Percentiles rank a stretch among this genome's conserved stretches.
Conservation (phyloP, 768 basidiomycete genomes). For the Termitomyces sp. region DNA sequence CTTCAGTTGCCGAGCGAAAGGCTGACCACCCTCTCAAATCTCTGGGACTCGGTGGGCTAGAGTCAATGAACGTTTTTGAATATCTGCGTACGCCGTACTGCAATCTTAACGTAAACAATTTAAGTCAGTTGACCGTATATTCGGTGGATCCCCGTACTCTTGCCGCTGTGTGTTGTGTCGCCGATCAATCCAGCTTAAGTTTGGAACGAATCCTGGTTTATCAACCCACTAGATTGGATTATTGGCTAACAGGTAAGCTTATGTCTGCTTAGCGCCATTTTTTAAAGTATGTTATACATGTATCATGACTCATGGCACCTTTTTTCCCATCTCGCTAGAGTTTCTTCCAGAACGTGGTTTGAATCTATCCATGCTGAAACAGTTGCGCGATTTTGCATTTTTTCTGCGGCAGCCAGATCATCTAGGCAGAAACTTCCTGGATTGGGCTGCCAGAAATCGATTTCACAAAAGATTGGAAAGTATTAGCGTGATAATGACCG, state of each 20-base stretch:
- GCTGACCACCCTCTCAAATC: not conserved
- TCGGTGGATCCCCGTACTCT: not conserved
- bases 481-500: not conserved
- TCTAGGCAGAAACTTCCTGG: not conserved
- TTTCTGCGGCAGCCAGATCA: not conserved
- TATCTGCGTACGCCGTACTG: not conserved
- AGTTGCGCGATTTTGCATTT: not conserved
- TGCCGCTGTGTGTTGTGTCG: not conserved
- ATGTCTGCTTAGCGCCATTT: too few relatives aligned
- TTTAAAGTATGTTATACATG: not conserved
- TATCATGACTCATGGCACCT: not conserved
- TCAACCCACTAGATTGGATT: not conserved
- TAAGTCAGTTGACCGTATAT: not conserved
- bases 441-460: not conserved
- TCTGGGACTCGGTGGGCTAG: conserved; percentile 1
- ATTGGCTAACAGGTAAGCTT: not conserved
- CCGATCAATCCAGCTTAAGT: not conserved
- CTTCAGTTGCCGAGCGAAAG: not conserved
- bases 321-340: not conserved
- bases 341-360: not conserved
- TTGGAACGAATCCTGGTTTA: not conserved
- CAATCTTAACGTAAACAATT: not conserved
- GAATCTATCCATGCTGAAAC: not conserved
- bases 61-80: not conserved
- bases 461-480: not conserved